These are phyloP conservation scores for Chaetomium strumarium DNA, from an alignment of 2,329 filamentous ascomycete genomes.

Conservation along the genomic window DNA sequence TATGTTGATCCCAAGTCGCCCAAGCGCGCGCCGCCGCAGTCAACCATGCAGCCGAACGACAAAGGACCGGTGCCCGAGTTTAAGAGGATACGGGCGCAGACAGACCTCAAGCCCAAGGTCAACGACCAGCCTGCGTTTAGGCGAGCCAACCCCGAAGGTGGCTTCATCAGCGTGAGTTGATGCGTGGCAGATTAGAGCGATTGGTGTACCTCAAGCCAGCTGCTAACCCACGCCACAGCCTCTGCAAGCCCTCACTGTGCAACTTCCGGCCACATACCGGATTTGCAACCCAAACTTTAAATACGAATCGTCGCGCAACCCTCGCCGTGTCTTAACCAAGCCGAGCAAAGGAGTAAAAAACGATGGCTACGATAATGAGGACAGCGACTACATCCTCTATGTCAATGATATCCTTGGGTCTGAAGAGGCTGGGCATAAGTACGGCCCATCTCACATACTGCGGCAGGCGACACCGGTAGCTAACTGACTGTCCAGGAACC, in stretches of 20 bases:
- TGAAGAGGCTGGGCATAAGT: constrained; percentile 97
- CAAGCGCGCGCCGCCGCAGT: constrained; percentile 46
- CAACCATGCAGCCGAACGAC: constrained; percentile 36
- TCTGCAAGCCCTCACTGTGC: constrained; percentile 87
- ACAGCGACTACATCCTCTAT: constrained; percentile 98
- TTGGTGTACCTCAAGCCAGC: neutral
- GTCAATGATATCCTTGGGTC: constrained; percentile 98
- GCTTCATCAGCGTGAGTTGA: constrained; percentile 83
- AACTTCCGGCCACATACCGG: constrained; percentile 90
- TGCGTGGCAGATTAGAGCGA: neutral
- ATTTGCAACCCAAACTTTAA: constrained; percentile 98
- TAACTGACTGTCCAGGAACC: constrained; percentile 54
- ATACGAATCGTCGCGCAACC: constrained; percentile 96
- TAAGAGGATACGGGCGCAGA: constrained; percentile 64
- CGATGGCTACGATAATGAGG: constrained; percentile 97
- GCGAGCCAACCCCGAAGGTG: constrained; percentile 90
- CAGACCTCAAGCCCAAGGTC: constrained; percentile 75
- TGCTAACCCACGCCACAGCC: constrained; percentile 50
- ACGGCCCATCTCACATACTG: constrained; percentile 29
- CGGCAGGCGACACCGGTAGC: constrained; percentile 15
- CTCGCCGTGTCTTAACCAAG: constrained; percentile 90
- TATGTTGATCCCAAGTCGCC: constrained; percentile 56
- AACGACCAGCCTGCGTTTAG: constrained; percentile 86
- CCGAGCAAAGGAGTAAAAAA: constrained; percentile 98
- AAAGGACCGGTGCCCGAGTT: constrained; percentile 81